A percentile compares a stretch with the other conserved stretches of the same genome.
phyloP scores from a whole-genome alignment of 1,284 basidiomycete genomes.

The Vanrija sp. region DNA sequence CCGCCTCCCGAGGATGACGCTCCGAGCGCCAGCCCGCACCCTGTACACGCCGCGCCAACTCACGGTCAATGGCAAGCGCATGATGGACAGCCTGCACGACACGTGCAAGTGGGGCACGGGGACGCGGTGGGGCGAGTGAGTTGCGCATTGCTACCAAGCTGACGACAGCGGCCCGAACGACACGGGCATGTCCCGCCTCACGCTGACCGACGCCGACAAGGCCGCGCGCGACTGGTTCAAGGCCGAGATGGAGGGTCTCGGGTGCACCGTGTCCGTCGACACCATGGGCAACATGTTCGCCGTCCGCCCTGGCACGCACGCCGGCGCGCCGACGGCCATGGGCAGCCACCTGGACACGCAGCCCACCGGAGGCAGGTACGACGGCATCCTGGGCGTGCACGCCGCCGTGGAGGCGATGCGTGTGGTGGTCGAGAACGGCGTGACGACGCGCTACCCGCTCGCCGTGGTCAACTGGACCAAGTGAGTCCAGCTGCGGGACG shows the following conservation, averaged over 20 bases:
- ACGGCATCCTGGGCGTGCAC: conserved; percentile 32
- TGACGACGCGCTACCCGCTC: conserved; percentile 15
- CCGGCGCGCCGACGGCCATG: conserved; percentile 26
- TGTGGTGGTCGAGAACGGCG: conserved; percentile 13
- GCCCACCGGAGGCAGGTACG: conserved; percentile 32
- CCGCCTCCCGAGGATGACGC: conserved; percentile 7
- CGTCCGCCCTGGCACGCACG: conserved; percentile 22
- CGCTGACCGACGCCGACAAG: conserved; percentile 35
- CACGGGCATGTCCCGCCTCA: conserved; percentile 22
- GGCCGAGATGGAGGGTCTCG: conserved; percentile 28
- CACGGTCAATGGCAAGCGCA: conserved; percentile 20
- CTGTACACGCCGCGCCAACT: conserved; percentile 7
- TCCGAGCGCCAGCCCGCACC: conserved; percentile 21
- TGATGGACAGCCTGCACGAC: conserved; percentile 30
- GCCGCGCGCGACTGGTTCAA: conserved; percentile 35
- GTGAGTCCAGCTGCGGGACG: not conserved
- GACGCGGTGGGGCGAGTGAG: conserved; percentile 2
- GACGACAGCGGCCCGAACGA: conserved; percentile 10
- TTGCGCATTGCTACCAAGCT: not conserved
- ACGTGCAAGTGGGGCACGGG: conserved; percentile 28
- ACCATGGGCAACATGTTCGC: conserved; percentile 44
- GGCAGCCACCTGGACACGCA: conserved; percentile 36
- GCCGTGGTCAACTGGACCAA: conserved; percentile 29
- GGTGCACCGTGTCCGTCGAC: conserved; percentile 33
- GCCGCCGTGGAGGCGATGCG: conserved; percentile 26